Evolutionary conservation across 192 early-diverging fungal genomes (phyloP).

Genomic region (Coemansia sp.): DNA sequence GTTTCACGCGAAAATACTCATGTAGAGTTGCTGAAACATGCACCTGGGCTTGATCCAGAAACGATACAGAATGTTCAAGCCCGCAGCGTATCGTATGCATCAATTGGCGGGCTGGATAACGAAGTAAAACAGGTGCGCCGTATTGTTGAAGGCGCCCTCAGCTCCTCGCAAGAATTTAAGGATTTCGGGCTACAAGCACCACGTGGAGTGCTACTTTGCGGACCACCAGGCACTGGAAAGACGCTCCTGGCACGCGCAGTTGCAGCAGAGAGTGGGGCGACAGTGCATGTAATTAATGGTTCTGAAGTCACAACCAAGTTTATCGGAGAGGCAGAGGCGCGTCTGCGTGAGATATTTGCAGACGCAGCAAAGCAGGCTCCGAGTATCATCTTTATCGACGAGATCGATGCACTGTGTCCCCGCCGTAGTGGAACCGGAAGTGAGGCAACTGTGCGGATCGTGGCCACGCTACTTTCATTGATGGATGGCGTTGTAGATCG

Average conservation of each 20-base stretch:
- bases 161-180: slow-evolving; percentile 67
- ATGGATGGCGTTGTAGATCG: slow-evolving; percentile 73
- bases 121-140: slow-evolving; percentile 75
- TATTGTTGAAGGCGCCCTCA: slow-evolving; percentile 78
- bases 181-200: slow-evolving; percentile 84
- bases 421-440: slow-evolving; percentile 74
- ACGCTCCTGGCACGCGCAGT: slow-evolving; percentile 91
- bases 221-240: slow-evolving; percentile 95
- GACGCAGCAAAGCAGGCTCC: slow-evolving; percentile 69
- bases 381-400: slow-evolving; percentile 90
- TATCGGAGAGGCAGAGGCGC: slow-evolving; percentile 90
- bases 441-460: slow-evolving; percentile 87
- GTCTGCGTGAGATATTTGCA: slow-evolving; percentile 75
- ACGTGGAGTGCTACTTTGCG: slow-evolving; percentile 83
- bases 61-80: not conserved
- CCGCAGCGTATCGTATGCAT: not conserved
- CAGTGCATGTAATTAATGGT: slow-evolving; percentile 84
- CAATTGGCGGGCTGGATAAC: slow-evolving; percentile 77
- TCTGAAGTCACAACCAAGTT: slow-evolving; percentile 87
- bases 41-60: no score
- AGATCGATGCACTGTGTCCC: slow-evolving; percentile 90
- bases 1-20: no score
- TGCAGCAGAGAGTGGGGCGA: slow-evolving; percentile 68
- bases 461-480: slow-evolving; percentile 89
- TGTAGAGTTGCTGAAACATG: no score